Evolutionary conservation across 805 yeast genomes (phyloP).

Genomic region (Candida methanosorbosa): DNA sequence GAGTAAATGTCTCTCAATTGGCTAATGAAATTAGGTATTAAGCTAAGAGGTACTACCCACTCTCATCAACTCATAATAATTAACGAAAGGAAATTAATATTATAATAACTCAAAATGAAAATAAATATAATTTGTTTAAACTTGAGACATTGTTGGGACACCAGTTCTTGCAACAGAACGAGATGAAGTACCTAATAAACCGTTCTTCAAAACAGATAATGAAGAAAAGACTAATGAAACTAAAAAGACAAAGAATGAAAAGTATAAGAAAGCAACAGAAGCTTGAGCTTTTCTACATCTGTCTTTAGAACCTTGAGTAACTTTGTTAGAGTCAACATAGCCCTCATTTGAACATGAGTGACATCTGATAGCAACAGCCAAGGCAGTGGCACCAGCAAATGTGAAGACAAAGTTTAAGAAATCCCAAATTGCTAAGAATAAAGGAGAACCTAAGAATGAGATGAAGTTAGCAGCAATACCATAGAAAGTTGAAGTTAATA

Average conservation of each 20-base stretch:
- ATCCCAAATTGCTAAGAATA: slow-evolving; percentile 66
- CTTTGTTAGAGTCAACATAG: slow-evolving; percentile 58
- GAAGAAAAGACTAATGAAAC: slow-evolving; percentile 48
- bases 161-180: slow-evolving; percentile 63
- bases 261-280: slow-evolving; percentile 71
- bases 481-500: slow-evolving; percentile 72
- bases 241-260: slow-evolving; percentile 69
- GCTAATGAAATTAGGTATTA: no score
- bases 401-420: slow-evolving; percentile 86
- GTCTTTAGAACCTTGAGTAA: slow-evolving; percentile 66
- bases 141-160: slow-evolving; percentile 86
- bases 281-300: slow-evolving; percentile 97
- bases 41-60: no score
- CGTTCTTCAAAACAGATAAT: slow-evolving; percentile 43
- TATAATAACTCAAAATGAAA: background rate
- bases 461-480: slow-evolving; percentile 73
- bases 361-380: slow-evolving; percentile 81
- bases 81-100: background rate
- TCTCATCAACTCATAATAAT: no score
- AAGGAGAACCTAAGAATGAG: slow-evolving; percentile 81
- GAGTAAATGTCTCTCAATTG: no score
- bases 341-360: slow-evolving; percentile 73
- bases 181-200: slow-evolving; percentile 47
- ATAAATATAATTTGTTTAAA: no score
- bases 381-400: slow-evolving; percentile 88